Base-by-base conservation (phyloP, 345 rosid genomes). In the Mangifera indica region DNA sequence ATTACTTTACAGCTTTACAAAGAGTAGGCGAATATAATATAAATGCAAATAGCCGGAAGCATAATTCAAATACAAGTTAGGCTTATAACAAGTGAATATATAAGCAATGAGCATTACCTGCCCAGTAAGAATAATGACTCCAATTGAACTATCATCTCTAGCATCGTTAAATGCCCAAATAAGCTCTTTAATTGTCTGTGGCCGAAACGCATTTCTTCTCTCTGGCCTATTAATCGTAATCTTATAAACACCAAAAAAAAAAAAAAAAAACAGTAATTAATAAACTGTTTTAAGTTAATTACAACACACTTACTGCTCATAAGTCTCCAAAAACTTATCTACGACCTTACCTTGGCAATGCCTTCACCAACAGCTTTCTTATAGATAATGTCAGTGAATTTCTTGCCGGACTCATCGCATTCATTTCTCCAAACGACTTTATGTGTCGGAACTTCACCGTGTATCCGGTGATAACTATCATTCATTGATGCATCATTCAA, bases 61-160 rank as follows among this genome's bases (percentile, higher is more conserved):
- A 37, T 37, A 5, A 5, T 37, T 37, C 42, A 37, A 37, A 9
- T 37, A 37, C 1, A 37, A 37, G 42, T 37, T 37, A n/a, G 42
- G 42, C 42, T 37, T 37, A 26, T 24, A 58, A 58, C 10, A 26
- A 29, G 63, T 29, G 8, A 34, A 7, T n/a, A 48, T 13, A 20
- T 63, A 22, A 45, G 37, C 37, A 64, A 15, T 45, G 6, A 64
- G 5, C 18, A 20, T 0, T 78, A 92, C 99, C 92, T 89, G 87
- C 21, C 99, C 98, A 1, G 99, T 87, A 62, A 94, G 85, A 79
- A 95, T 86, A 75, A 95, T 81, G 68, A 90, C 98, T 71, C 98
- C 99, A 7, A 89, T 44, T 1, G 93, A 85, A 74, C 81, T 72
- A 45, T 90, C 99, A 34, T 90, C 89, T 71, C 99, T 95, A 3